Evolutionary conservation across 208 protist species (phyloP).

Genomic region (Herpetomonas muscarum): DNA sequence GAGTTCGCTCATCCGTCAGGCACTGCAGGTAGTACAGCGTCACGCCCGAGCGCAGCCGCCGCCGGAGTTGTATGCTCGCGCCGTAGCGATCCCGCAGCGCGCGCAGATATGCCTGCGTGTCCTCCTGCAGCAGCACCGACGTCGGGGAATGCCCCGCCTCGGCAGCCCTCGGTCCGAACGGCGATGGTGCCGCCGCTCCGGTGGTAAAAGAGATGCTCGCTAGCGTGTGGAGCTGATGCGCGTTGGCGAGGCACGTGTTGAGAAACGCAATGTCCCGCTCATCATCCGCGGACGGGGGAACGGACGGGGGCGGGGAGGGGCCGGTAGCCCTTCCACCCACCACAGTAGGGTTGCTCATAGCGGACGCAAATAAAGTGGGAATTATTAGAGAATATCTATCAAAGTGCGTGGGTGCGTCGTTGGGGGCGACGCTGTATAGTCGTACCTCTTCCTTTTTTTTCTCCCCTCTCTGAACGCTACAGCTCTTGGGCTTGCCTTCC

Average conservation of each 20-base stretch:
- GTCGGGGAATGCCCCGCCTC: background rate
- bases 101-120: conserved; percentile 54
- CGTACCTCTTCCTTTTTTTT: too few relatives aligned
- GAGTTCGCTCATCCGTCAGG: conserved; percentile 45
- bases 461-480: too few relatives aligned
- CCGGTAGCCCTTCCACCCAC: background rate
- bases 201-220: background rate
- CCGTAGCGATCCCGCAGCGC: conserved; percentile 45
- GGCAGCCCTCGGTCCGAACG: too few relatives aligned
- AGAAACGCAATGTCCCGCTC: background rate
- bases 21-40: conserved; percentile 68
- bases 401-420: too few relatives aligned
- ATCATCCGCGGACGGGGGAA: too few relatives aligned
- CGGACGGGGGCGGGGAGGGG: too few relatives aligned
- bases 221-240: background rate
- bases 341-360: background rate
- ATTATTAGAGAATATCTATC: too few relatives aligned
- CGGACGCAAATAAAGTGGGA: too few relatives aligned
- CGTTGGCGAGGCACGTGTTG: background rate
- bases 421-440: too few relatives aligned
- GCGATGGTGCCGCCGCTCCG: too few relatives aligned
- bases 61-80: conserved; percentile 30
- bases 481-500: too few relatives aligned
- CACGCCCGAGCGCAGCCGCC: conserved; percentile 27
- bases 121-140: conserved; percentile 29